Evolutionary conservation across 768 basidiomycete genomes (phyloP).

Genomic region (Imleria badia): DNA sequence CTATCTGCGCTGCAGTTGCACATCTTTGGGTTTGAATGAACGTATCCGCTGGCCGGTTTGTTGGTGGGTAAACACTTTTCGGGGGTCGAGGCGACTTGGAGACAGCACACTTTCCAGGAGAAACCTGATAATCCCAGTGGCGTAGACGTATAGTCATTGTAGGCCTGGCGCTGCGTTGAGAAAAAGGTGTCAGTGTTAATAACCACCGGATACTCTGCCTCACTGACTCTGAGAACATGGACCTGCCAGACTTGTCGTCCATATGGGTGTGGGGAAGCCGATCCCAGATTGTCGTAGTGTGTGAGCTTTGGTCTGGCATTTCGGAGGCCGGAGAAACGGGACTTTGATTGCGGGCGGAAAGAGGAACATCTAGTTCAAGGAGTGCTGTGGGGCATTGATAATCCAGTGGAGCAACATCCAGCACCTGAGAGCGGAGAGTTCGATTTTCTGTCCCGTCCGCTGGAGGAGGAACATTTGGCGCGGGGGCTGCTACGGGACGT

Average conservation of each 20-base stretch:
- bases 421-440: too few relatives aligned
- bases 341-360: too few relatives aligned
- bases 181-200: slow-evolving; percentile 8
- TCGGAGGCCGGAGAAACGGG: too few relatives aligned
- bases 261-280: not conserved
- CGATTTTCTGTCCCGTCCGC: too few relatives aligned
- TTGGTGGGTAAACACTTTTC: not conserved
- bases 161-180: slow-evolving; percentile 2
- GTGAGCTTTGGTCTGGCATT: too few relatives aligned
- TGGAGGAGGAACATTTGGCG: too few relatives aligned
- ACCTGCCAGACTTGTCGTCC: not conserved
- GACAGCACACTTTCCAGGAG: not conserved
- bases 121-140: not conserved
- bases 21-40: not conserved
- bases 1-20: not conserved
- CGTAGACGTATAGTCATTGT: too few relatives aligned
- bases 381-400: too few relatives aligned
- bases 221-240: slow-evolving; percentile 12
- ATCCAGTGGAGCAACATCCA: too few relatives aligned
- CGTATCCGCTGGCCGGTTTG: not conserved
- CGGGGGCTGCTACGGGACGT: too few relatives aligned
- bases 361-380: too few relatives aligned
- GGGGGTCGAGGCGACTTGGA: not conserved
- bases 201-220: not conserved
- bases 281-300: too few relatives aligned